Evolutionary conservation across 2,329 filamentous ascomycete species (phyloP).

Genomic region (Exophiala xenobiotica): DNA sequence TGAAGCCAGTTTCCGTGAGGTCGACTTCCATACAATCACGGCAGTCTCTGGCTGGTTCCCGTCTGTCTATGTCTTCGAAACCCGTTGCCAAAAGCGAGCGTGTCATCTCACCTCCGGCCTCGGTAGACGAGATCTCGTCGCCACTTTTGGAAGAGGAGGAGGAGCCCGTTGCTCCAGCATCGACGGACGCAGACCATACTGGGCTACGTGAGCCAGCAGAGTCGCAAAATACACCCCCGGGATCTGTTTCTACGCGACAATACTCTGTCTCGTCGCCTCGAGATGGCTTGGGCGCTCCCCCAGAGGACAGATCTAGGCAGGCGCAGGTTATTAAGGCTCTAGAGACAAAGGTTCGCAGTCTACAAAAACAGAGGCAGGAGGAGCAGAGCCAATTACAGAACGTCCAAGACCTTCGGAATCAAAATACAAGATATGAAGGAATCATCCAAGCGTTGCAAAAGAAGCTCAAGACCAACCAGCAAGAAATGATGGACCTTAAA

Average conservation of each 20-base stretch:
- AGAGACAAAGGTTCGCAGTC: conserved; percentile 78
- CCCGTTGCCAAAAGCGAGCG: conserved; percentile 3
- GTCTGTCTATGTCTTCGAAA: conserved; percentile 14
- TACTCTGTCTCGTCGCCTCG: neutral
- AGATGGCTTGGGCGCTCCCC: neutral
- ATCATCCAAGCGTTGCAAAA: conserved; percentile 89
- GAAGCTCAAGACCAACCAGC: conserved; percentile 82
- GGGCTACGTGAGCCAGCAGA: neutral
- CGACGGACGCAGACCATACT: neutral
- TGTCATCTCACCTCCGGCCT: neutral
- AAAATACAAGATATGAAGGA: conserved; percentile 58
- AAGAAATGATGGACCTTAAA: conserved; percentile 73
- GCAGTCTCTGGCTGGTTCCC: conserved; percentile 30
- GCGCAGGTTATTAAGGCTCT: conserved; percentile 67
- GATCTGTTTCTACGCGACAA: neutral
- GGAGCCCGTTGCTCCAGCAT: neutral
- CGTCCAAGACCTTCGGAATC: conserved; percentile 69
- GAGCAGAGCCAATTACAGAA: conserved; percentile 81
- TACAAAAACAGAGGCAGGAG: conserved; percentile 84
- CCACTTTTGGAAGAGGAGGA: conserved; percentile 18
- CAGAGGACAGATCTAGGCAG: conserved; percentile 21
- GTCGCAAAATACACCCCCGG: neutral
- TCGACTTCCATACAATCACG: conserved; percentile 42
- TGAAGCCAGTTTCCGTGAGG: conserved; percentile 29
- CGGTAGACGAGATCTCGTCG: conserved; percentile 7